Evolutionary conservation across 805 yeast genomes (phyloP), one percentile per base, ranked within the genome.

Genomic region (Danielia oregonensis): DNA sequence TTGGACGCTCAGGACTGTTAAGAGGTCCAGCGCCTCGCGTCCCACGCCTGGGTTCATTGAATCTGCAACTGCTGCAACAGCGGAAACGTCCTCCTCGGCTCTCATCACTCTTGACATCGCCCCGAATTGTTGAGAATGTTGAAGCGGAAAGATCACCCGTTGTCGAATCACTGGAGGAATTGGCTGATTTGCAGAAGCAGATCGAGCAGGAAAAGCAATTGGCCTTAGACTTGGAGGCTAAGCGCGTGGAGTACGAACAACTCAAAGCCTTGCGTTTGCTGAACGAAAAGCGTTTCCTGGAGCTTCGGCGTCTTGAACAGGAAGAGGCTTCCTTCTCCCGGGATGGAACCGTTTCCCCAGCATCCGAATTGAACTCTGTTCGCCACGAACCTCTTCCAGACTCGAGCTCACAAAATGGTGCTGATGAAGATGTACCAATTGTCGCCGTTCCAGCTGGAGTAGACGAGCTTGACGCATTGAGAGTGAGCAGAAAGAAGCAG

Each of bases 201-300:
- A 53, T 69, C 14, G 64, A 57, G 29, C 46, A 61, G 36, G 75
- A 72, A 43, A 61, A 60, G 48, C 51, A 48, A 13, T 39, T 59
- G 35, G 68, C 68, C 16, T 56, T 54, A 26, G 57, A 63, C 36
- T 45, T 69, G 33, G 76, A 70, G 43, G 37, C 43, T 13, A 57
- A 60, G 39, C 61, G 65, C 24, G 43, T 57, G 19, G 68, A 64
- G 35, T 64, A 57, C 39, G 67, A 63, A 39, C 44, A 50, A 21
- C 53, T 65, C 43, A 58, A 56, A 36, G 27, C 39, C 34, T 40
- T 48, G 41, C 51, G 61, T 29, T 39, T 55, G 21, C 52, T 51
- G 26, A 55, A 59, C 33, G 67, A 62, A 37, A 36, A 49, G 32
- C 45, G 48, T 36, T 40, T 63, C 23, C 23, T 24, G 5, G 50